These are phyloP conservation scores for Tricholoma flavovirens DNA, from an alignment of 768 basidiomycete genomes.

Conservation along the genomic window DNA sequence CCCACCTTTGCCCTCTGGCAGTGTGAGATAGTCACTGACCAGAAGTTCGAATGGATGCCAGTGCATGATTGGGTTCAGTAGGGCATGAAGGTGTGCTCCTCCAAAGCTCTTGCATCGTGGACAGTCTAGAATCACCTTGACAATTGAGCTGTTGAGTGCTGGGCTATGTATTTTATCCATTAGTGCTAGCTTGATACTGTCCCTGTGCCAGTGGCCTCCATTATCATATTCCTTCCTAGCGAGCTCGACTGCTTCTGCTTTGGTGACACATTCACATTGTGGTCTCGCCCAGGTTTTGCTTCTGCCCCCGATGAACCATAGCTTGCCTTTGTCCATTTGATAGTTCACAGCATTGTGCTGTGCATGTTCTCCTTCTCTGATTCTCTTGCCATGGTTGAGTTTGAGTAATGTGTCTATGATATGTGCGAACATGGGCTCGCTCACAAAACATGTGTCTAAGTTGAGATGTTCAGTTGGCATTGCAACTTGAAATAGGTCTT, in stretches of 20 bases:
- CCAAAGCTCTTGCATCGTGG: too few species aligned
- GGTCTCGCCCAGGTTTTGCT: not conserved
- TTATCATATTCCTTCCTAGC: not conserved
- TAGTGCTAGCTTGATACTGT: too few species aligned
- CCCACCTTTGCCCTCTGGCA: too few species aligned
- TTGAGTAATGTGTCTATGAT: constrained; percentile 27
- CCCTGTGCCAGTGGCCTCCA: not conserved
- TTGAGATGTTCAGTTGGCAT: not conserved
- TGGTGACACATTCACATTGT: not conserved
- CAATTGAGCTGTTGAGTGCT: not conserved
- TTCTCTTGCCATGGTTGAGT: not conserved
- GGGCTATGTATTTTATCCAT: too few species aligned
- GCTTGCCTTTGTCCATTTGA: not conserved
- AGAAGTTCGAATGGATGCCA: not conserved
- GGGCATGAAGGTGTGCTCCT: too few species aligned
- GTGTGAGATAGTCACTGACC: too few species aligned
- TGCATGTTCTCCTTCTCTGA: not conserved
- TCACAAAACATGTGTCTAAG: constrained; percentile 13
- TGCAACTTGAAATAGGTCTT: not conserved
- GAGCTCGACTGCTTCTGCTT: not conserved
- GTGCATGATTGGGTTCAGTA: not conserved
- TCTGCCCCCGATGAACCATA: not conserved
- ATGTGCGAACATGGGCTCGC: too few species aligned
- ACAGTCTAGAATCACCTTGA: not conserved
- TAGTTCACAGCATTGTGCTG: too few species aligned